Percentiles rank a stretch among this genome's conserved stretches.
These are phyloP conservation scores for Diaporthe sp. DNA, from an alignment of 2,329 filamentous ascomycete genomes.

Conservation along the genomic window DNA sequence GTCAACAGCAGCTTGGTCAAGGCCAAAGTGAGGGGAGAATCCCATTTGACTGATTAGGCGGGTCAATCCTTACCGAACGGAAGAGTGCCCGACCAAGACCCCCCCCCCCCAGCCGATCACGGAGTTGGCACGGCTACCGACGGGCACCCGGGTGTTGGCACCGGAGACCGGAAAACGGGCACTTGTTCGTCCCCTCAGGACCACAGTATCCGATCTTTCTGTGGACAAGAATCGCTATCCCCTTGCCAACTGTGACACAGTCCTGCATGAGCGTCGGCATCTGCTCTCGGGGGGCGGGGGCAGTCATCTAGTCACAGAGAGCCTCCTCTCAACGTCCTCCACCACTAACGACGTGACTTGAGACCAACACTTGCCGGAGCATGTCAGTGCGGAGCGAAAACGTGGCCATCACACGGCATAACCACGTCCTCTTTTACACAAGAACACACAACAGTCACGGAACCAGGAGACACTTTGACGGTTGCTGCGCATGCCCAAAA, in stretches of 20 bases:
- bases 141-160: slow-evolving; percentile 15
- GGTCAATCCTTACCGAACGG: slow-evolving; percentile 6
- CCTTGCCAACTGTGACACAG: background rate
- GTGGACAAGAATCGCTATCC: too few relatives aligned
- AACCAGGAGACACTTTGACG: background rate
- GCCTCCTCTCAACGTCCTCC: background rate
- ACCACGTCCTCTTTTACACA: background rate
- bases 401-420: background rate
- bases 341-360: background rate
- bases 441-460: background rate
- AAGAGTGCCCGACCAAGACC: background rate
- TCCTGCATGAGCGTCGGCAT: background rate
- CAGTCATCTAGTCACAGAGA: background rate
- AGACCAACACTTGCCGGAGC: background rate
- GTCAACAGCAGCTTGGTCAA: background rate
- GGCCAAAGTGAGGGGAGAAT: background rate
- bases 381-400: too few relatives aligned
- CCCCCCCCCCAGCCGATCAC: slow-evolving; percentile 20
- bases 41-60: slow-evolving; percentile 15
- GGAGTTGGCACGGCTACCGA: slow-evolving; percentile 22
- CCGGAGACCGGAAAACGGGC: slow-evolving; percentile 15
- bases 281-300: too few relatives aligned
- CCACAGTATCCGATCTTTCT: background rate
- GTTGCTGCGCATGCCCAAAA: slow-evolving; percentile 10
- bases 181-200: background rate